Evolutionary conservation across 805 yeast genomes (phyloP).

Genomic region (Komagataella ulmi): DNA sequence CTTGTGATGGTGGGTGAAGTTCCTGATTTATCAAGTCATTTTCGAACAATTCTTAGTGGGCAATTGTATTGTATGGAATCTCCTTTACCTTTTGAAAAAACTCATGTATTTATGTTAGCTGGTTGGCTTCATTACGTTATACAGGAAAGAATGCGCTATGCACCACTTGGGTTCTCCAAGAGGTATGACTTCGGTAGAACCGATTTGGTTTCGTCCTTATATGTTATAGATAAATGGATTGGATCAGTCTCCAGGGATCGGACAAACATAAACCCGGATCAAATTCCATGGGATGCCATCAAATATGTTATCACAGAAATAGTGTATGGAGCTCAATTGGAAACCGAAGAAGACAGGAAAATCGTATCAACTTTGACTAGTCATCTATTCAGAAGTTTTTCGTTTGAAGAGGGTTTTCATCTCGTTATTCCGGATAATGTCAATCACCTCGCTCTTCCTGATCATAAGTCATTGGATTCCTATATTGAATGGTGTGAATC

Average conservation of each 20-base stretch:
- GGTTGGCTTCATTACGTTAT: constrained; percentile 63
- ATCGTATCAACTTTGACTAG: constrained; percentile 21
- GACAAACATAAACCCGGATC: constrained; percentile 28
- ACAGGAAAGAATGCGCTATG: constrained; percentile 41
- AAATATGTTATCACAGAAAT: constrained; percentile 34
- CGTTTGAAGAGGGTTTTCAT: neutral
- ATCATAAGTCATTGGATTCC: neutral
- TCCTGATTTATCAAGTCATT: constrained; percentile 19
- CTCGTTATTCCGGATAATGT: neutral
- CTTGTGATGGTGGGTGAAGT: constrained; percentile 49
- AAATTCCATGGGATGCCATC: constrained; percentile 42
- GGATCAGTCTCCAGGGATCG: constrained; percentile 9
- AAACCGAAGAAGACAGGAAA: constrained; percentile 23
- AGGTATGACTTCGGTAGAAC: constrained; percentile 59
- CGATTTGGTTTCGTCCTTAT: constrained; percentile 44
- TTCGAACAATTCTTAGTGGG: neutral
- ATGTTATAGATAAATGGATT: constrained; percentile 25
- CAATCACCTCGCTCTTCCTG: neutral
- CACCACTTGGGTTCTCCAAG: constrained; percentile 50
- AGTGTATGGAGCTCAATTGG: constrained; percentile 57
- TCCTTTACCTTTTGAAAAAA: constrained; percentile 26
- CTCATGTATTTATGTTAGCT: constrained; percentile 36
- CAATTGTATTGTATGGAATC: neutral
- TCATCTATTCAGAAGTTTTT: constrained; percentile 19
- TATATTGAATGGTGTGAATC: neutral